phyloP scores from a whole-genome alignment of 164 flowering plant genomes.

The Liquidambar formosana region DNA sequence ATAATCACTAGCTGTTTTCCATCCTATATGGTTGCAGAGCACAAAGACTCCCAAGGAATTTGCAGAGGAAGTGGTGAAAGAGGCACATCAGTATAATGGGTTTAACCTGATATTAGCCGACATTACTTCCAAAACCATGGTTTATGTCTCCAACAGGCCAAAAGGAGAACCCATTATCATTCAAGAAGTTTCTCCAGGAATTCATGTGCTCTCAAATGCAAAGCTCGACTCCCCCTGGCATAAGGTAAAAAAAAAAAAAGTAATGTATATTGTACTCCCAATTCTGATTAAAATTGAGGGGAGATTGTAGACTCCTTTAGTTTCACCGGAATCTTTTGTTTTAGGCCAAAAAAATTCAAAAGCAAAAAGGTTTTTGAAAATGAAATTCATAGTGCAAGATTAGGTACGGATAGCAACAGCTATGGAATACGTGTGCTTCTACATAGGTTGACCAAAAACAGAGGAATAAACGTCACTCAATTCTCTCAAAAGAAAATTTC shows the following conservation, averaged over 20 bases:
- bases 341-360: too few relatives aligned
- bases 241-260: constrained; percentile 49
- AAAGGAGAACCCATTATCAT: constrained; percentile 33
- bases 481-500: too few relatives aligned
- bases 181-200: constrained; percentile 55
- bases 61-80: constrained; percentile 43
- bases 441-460: too few relatives aligned
- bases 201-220: constrained; percentile 67
- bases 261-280: too few relatives aligned
- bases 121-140: constrained; percentile 45
- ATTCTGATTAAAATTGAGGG: too few relatives aligned
- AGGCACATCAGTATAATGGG: constrained; percentile 55
- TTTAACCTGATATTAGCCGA: constrained; percentile 62
- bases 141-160: constrained; percentile 60
- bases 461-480: too few relatives aligned
- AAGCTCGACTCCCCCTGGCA: constrained; percentile 59
- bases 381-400: too few relatives aligned
- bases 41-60: constrained; percentile 50
- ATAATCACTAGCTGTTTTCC: not conserved
- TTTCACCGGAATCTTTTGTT: too few relatives aligned
- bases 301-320: too few relatives aligned
- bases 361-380: too few relatives aligned
- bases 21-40: constrained; percentile 30
- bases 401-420: too few relatives aligned
- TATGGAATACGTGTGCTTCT: too few relatives aligned